A percentile compares a stretch with the other conserved stretches of the same genome.
Evolutionary conservation across 495 filamentous ascomycete genomes (phyloP).

Genomic region (Monascus purpureus): DNA sequence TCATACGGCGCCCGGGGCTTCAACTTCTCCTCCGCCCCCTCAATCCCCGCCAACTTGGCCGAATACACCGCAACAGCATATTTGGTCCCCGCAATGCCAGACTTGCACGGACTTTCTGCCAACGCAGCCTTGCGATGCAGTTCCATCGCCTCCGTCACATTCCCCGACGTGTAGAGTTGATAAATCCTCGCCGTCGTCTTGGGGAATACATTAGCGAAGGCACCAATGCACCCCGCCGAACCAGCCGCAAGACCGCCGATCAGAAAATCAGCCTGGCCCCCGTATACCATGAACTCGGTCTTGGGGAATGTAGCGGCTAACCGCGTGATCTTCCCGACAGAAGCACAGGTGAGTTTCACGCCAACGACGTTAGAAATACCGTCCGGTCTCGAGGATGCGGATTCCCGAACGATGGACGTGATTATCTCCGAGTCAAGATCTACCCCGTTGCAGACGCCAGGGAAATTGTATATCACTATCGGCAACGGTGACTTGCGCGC

Average conservation of each 20-base stretch:
- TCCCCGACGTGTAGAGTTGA: conserved; percentile 34
- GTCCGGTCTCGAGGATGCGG: conserved; percentile 26
- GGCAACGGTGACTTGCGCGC: conserved; percentile 36
- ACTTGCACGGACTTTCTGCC: conserved; percentile 43
- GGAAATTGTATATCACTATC: conserved; percentile 59
- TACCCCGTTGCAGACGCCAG: conserved; percentile 56
- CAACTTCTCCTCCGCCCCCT: conserved; percentile 39
- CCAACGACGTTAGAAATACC: conserved; percentile 44
- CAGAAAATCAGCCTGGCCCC: conserved; percentile 58
- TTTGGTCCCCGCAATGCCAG: conserved; percentile 50
- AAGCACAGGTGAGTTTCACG: conserved; percentile 57
- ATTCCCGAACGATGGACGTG: conserved; percentile 28
- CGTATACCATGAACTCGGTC: conserved; percentile 48
- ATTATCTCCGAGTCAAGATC: conserved; percentile 54
- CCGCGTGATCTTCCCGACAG: conserved; percentile 51
- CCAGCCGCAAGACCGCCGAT: conserved; percentile 44
- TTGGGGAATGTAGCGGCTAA: conserved; percentile 39
- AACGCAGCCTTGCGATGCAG: conserved; percentile 38
- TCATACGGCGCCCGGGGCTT: conserved; percentile 45
- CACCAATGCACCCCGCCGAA: conserved; percentile 49
- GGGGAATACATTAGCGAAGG: conserved; percentile 54
- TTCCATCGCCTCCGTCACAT: conserved; percentile 36
- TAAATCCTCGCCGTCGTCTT: conserved; percentile 39
- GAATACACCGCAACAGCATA: conserved; percentile 44
- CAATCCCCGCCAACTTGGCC: conserved; percentile 41